Evolutionary conservation across 306 rosid genomes (phyloP).

Genomic region (Pyrus betulifolia): DNA sequence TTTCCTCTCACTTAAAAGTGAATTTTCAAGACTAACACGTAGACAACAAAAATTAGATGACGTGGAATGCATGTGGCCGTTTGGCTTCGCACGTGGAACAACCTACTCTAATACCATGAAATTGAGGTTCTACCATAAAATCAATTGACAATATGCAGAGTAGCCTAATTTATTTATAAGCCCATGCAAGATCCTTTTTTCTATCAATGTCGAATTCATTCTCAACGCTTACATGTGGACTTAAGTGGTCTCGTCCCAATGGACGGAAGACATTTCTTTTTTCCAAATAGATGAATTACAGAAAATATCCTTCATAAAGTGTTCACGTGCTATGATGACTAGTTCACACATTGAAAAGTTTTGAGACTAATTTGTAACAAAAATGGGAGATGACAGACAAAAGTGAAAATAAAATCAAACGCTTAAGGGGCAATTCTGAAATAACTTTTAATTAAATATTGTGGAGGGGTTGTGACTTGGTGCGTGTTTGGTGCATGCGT

Average conservation of each 20-base stretch:
- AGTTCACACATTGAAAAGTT: not conserved
- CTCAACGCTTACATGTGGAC: not conserved
- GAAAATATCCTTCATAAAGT: no score
- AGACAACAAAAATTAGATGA: no score
- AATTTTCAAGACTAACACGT: no score
- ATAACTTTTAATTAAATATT: not conserved
- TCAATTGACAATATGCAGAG: no score
- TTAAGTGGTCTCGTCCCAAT: no score
- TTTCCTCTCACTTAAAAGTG: no score
- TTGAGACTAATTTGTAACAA: not conserved
- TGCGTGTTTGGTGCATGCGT: constrained; percentile 2
- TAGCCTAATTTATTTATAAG: no score
- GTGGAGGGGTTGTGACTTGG: not conserved
- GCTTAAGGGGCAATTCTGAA: not conserved
- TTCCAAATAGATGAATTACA: not conserved
- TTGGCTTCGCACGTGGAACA: no score
- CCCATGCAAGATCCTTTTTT: no score
- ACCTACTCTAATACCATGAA: no score
- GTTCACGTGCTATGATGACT: not conserved
- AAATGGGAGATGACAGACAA: not conserved
- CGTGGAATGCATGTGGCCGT: accelerated
- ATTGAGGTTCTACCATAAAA: no score
- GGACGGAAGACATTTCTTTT: not conserved
- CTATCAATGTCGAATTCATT: no score
- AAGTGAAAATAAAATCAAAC: not conserved